Evolutionary conservation across 1,284 basidiomycete genomes (phyloP), one percentile per base, ranked within the genome.

Genomic region (Leccinum subrobustum): DNA sequence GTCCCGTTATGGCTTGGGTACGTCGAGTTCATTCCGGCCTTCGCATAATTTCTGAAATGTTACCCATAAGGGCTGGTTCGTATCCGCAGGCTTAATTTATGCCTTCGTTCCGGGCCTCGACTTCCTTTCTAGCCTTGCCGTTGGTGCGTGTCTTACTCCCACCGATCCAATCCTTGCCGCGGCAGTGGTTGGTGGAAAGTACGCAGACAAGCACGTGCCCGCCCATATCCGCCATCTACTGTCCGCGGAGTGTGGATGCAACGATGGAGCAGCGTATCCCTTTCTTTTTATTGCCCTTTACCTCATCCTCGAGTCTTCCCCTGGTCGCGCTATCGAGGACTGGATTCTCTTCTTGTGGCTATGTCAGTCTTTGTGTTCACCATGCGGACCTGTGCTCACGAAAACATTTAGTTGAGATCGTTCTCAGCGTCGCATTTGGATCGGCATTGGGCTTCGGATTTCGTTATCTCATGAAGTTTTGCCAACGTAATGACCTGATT

Each of bases 151-250:
- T 74, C 86, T 98, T 27, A 98, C 96, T 0, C 97, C 96, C 0
- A 98, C 97, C 9, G 97, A 99, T 76, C 96, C 96, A 20, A 95
- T 95, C 66, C 82, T 95, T 42, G 91, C 93, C 1, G 92, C 92
- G 25, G 91, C 89, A 4, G 86, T 99, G 59, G 91, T 99, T 12
- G 96, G 97, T 71, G 96, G 97, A 57, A 96, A 95, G 76, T 99
- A 96, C 79, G 96, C 96, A 2, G 93, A 99, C 75, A 97, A 98
- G 73, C 96, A 99, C 70, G 96, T 99, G 16, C 96, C 96, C 0
- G 89, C 94, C 0, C 97, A 99, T 74, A 83, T 99, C 53, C 88
- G 92, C 52, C 94, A 98, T 75, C 82, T 92, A 7, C 74, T 98
- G 14, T 93, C 93, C 23, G 95, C 94, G 29, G 96, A 99, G 77